Evolutionary conservation across 495 filamentous ascomycete genomes (phyloP), one percentile per base, ranked within the genome.

Genomic region (Hyaloscypha variabilis): DNA sequence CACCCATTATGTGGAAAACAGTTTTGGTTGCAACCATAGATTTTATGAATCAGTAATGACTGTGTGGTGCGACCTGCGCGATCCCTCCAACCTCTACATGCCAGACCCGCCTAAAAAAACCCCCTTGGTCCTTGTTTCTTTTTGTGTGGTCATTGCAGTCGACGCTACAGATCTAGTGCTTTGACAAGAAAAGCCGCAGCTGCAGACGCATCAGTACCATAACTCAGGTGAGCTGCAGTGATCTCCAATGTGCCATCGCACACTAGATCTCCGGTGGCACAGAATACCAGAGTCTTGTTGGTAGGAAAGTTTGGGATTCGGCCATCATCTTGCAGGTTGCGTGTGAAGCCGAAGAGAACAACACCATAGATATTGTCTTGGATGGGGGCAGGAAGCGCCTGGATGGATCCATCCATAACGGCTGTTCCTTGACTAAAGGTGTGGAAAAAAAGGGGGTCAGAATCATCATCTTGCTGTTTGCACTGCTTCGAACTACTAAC

Each of bases 321-420:
- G 1, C 80, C 78, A 29, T 70, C 68, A 64, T 86, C 81, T 73
- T 86, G 84, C 56, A 74, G 64, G 73, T 85, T 85, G 63, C 82
- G 81, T 49, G 84, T 87, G 68, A 85, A 81, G 8, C 85, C 84
- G 52, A 80, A 87, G 0, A 82, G 78, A 24, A 83, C 80, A 17
- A 82, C 83, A 29, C 82, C 83, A 59, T 77, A 80, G 68, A 87
- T 79, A 69, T 77, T 76, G 59, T 77, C 70, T 67, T 78, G 73
- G 55, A 85, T 74, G 23, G 70, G 60, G 5, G 75, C 69, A 13
- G 73, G 70, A 10, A 81, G 77, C 23, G 73, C 68, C 62, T 80
- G 74, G 64, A 86, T 77, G 1, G 83, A 76, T 58, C 75, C 77
- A 63, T 83, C 77, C 62, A 79, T 78, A 60, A 87, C 76, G 17